Evolutionary conservation across 2,329 filamentous ascomycete species (phyloP).

Genomic region (Onygenales sp.): DNA sequence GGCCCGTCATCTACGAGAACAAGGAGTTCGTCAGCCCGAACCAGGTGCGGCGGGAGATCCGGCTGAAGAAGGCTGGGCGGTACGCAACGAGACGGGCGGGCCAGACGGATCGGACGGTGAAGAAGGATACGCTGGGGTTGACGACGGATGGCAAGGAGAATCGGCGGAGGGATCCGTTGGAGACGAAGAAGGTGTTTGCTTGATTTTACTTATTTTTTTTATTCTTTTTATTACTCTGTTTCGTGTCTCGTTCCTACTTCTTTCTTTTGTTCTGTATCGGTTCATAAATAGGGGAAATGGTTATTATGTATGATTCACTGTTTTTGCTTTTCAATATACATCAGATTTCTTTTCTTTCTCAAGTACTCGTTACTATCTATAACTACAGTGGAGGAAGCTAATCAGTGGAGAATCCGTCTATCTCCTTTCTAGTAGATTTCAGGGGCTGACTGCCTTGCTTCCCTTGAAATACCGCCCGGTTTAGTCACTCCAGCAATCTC

Average conservation of each 20-base stretch:
- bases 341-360: no score
- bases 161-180: constrained; percentile 59
- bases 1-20: constrained; percentile 96
- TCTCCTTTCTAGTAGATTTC: no score
- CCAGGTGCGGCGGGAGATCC: constrained; percentile 76
- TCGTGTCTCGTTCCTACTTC: not conserved
- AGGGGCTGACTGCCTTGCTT: no score
- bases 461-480: no score
- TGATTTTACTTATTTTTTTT: not conserved
- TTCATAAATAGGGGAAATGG: no score
- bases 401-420: no score
- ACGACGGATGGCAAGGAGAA: constrained; percentile 56
- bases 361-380: no score
- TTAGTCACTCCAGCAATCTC: no score
- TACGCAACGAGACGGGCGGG: constrained; percentile 72
- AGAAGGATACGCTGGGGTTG: constrained; percentile 68
- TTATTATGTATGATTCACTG: no score
- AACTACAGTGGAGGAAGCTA: no score
- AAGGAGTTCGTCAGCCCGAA: constrained; percentile 96
- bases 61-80: constrained; percentile 63
- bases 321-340: no score
- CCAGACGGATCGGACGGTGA: constrained; percentile 60
- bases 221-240: not conserved
- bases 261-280: not conserved
- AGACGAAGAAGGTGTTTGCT: constrained; percentile 64